Conservation (phyloP, 2,329 filamentous ascomycete species). For the Epichloe elymi region DNA sequence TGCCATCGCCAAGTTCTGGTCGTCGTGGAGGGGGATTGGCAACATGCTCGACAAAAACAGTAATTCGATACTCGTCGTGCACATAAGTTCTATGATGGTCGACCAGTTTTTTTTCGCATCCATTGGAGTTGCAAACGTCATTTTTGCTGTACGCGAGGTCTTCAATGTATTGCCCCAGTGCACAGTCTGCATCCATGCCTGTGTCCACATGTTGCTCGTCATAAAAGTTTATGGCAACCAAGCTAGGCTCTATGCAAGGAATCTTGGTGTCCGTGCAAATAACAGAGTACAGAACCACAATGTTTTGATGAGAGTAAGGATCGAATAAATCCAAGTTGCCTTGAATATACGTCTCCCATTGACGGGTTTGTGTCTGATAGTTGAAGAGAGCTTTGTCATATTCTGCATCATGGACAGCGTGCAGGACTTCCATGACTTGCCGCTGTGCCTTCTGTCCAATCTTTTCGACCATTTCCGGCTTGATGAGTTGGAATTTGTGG, state of each 20-base stretch:
- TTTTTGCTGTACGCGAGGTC: conserved; percentile 68
- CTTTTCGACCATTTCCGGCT: conserved; percentile 87
- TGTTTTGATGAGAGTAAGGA: conserved; percentile 90
- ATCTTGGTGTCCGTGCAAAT: conserved; percentile 91
- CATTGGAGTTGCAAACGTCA: conserved; percentile 66
- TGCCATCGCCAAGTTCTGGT: conserved; percentile 43
- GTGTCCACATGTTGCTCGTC: conserved; percentile 72
- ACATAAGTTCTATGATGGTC: conserved; percentile 96
- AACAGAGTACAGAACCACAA: conserved; percentile 84
- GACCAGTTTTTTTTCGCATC: conserved; percentile 81
- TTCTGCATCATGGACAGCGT: conserved; percentile 90
- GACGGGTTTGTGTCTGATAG: conserved; percentile 84
- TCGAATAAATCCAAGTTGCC: conserved; percentile 85
- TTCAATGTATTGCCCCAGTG: conserved; percentile 88
- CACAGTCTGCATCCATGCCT: conserved; percentile 72
- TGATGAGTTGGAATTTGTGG: conserved; percentile 78
- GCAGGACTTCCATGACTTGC: conserved; percentile 84
- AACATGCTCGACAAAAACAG: conserved; percentile 63
- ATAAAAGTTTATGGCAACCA: conserved; percentile 88
- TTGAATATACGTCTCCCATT: conserved; percentile 92
- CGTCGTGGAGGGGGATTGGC: conserved; percentile 28
- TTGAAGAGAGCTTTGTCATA: conserved; percentile 91
- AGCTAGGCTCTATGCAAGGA: conserved; percentile 78
- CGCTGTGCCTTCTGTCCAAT: conserved; percentile 67
- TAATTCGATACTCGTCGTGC: conserved; percentile 87